Base-by-base conservation (phyloP, 345 rosid genomes). In the Bruguiera parviflora region DNA sequence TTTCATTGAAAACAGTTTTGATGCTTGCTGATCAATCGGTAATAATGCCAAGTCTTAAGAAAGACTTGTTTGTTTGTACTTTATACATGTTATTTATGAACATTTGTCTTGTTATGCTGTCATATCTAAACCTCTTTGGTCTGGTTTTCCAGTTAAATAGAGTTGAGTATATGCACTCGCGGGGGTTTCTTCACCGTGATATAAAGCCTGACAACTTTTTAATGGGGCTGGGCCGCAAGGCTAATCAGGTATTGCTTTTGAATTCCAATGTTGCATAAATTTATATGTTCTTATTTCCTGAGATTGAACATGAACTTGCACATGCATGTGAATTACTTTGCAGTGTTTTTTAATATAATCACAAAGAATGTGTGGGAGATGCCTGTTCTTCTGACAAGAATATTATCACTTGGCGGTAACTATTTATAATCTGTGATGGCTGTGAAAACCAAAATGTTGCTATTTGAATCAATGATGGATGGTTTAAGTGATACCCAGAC, bases 11-110 rank as follows among this genome's bases (percentile, higher is more conserved):
- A 73, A 69, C 92, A 35, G 90, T 88, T 25, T 71, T 85, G 69
- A 88, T 88, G 90, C 92, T 88, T 47, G 92, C 92, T 5, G 92
- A 88, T 80, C 92, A 88, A 63, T 71, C 85, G 62, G 90, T 88
- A 35, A 81, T 87, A 74, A 27, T 52, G 29, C 60, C 58, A 16
- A 6, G 37, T 67, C 28, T 53, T 35, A 22, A 33, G 39, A 20
- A 11, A 20, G 47, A 25, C 18, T 55, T 31, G 46, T 53, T 53
- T 53, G 21, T n/a, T 19, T 53, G 8, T 53, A 22, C 22, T n/a
- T n/a, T 53, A 19, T 53, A 22, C 25, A 53, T 19, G 22, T 53
- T n/a, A 11, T 22, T n/a, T 53, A 20, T 8, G 6, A 18, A 20
- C 57, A 5, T 5, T 2, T n/a, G 57, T 22, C 1, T 21, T 15